Conservation (phyloP, 768 basidiomycete genomes). For the Amanita fuliginea region DNA sequence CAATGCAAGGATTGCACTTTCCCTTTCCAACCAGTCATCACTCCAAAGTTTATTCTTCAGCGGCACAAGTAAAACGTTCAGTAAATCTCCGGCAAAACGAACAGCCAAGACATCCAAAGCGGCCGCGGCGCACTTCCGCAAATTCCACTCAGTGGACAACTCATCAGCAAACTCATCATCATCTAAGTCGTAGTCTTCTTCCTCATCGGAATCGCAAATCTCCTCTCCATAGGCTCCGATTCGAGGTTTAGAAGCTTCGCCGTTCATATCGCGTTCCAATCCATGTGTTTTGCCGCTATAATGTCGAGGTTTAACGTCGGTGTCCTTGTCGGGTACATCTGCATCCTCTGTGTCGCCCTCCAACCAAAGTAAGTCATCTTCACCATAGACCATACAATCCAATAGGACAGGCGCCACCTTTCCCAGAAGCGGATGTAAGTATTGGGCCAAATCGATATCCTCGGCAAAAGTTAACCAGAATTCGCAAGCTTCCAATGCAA, state of each 20-base stretch:
- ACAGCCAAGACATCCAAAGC: constrained; percentile 96
- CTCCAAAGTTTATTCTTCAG: constrained; percentile 94
- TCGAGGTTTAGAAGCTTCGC: constrained; percentile 26
- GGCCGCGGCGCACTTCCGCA: constrained; percentile 96
- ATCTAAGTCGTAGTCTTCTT: constrained; percentile 80
- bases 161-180: constrained; percentile 94
- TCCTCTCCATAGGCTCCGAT: constrained; percentile 73
- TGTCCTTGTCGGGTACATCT: constrained; percentile 83
- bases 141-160: constrained; percentile 96
- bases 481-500: constrained; percentile 96
- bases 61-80: constrained; percentile 80
- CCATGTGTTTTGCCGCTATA: constrained; percentile 82
- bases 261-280: constrained; percentile 59
- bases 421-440: constrained; percentile 77
- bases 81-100: constrained; percentile 78
- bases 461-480: constrained; percentile 99
- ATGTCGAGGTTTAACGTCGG: constrained; percentile 94
- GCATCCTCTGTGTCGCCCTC: constrained; percentile 88
- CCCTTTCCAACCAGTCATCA: constrained; percentile 84
- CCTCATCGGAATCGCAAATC: constrained; percentile 74
- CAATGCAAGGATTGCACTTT: constrained; percentile 90
- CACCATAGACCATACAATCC: constrained; percentile 95
- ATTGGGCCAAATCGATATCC: constrained; percentile 76
- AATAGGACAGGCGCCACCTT: constrained; percentile 92
- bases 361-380: constrained; percentile 91